Percentiles rank a stretch among this genome's conserved stretches.
Conservation (phyloP, 176 grass and related monocot species). For the Musa beccarii region DNA sequence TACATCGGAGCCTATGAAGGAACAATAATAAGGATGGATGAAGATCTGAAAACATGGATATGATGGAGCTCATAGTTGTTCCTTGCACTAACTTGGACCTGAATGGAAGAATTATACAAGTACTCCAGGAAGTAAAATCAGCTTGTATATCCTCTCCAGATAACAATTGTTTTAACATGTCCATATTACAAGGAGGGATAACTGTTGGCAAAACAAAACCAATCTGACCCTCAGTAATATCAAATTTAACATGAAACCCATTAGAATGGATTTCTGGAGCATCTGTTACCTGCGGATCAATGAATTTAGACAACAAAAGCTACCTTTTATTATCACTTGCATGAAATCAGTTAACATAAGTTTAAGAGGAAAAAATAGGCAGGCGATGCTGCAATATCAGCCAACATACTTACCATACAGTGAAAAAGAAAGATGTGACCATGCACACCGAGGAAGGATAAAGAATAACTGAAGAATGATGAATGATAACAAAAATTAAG, state of each 20-base stretch:
- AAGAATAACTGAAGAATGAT: no score
- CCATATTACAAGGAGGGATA: constrained; percentile 48
- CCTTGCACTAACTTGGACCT: constrained; percentile 54
- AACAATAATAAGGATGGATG: constrained; percentile 91
- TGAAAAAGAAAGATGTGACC: no score
- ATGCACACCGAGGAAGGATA: no score
- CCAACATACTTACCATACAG: no score
- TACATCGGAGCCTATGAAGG: constrained; percentile 71
- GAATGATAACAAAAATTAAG: no score
- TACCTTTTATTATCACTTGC: background rate
- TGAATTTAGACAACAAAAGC: background rate
- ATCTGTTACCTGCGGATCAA: constrained; percentile 65
- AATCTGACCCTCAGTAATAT: constrained; percentile 87
- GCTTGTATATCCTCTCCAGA: constrained; percentile 36
- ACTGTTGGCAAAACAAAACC: constrained; percentile 92
- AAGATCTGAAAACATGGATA: constrained; percentile 97
- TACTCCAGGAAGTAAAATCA: constrained; percentile 42
- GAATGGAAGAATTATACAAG: constrained; percentile 87
- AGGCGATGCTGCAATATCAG: no score
- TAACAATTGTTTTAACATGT: constrained; percentile 42
- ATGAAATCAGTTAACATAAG: background rate
- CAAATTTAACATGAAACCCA: constrained; percentile 96
- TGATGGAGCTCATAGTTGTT: constrained; percentile 46
- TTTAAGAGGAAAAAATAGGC: no score
- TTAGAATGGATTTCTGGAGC: constrained; percentile 97